Base-by-base conservation (phyloP, 148 eudicot species). In the Pharnaceum exiguum region DNA sequence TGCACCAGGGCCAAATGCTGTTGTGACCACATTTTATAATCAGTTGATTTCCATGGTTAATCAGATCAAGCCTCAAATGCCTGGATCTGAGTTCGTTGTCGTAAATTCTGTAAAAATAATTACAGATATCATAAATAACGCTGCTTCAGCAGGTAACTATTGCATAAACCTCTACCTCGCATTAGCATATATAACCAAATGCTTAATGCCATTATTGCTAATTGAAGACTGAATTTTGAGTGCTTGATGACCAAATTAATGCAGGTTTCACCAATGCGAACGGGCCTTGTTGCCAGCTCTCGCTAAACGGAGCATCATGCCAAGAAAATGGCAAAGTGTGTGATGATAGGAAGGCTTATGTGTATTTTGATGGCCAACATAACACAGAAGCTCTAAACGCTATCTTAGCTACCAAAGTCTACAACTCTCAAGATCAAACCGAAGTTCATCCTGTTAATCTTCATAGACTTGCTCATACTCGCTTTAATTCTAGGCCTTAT, bases 351-450 rank as follows among this genome's bases (percentile, higher is more conserved):
- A 47, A 33, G 5, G 10, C 31, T 27, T 69, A 44, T 38, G 70
- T 38, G 13, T 74, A 63, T 15, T 74, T 68, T 35, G 73, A 74
- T 10, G 74, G 66, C 6, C 78, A 74, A 27, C 78, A 74, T 31
- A 69, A 35, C 57, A 74, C 78, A 0, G 53, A 68, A 69, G 51
- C 70, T 44, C 51, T 74, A 17, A 74, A 53, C 43, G 38, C 47
- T 7, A 44, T 56, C 5, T 1, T 73, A 6, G 66, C 68, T 16
- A 12, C 51, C 7, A 62, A 29, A 51, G 65, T 61, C 62, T 62
- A 24, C 18, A 6, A 48, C 4, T 66, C 70, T 10, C 0, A 2
- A 10, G 50, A 66, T 25, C 10, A 5, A 0, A 36, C 70, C 18
- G 48, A 47, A 26, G 57, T 57, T 19, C 48, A 37, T 22, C 63